Evolutionary conservation across 2,329 filamentous ascomycete species (phyloP).

Genomic region (Verticillium isaacii): DNA sequence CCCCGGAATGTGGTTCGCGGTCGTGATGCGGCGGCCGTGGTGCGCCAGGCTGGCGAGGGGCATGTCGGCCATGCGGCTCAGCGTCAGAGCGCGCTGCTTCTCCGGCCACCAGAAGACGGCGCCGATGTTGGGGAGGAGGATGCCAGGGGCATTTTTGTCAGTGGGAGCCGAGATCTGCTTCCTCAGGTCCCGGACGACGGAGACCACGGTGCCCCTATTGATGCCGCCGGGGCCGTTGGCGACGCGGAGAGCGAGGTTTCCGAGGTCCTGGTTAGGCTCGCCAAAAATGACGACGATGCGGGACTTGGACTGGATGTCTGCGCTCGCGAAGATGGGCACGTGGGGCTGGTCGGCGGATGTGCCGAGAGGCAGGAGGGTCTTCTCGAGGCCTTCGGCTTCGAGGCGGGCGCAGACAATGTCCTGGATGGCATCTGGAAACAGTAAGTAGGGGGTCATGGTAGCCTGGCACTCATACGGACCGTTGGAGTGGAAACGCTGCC

Average conservation of each 20-base stretch:
- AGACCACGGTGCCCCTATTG: conserved; percentile 64
- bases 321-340: conserved; percentile 59
- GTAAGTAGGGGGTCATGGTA: background rate
- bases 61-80: conserved; percentile 49
- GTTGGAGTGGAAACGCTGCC: conserved; percentile 71
- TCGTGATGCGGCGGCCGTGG: conserved; percentile 39
- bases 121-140: conserved; percentile 75
- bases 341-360: conserved; percentile 45
- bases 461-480: conserved; percentile 37
- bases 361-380: conserved; percentile 57
- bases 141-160: conserved; percentile 40
- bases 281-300: conserved; percentile 73
- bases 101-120: conserved; percentile 73
- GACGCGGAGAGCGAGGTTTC: conserved; percentile 67
- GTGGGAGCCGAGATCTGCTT: conserved; percentile 25
- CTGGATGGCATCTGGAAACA: conserved; percentile 53
- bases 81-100: conserved; percentile 54
- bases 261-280: conserved; percentile 66
- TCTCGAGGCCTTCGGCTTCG: conserved; percentile 51
- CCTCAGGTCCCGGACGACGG: conserved; percentile 49
- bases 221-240: conserved; percentile 61
- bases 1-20: conserved; percentile 56
- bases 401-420: conserved; percentile 60
- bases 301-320: conserved; percentile 47
- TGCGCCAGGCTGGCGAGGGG: conserved; percentile 62